Percentiles rank a stretch among this genome's conserved stretches.
Conservation (phyloP, 2,329 filamentous ascomycete species). For the Neobulgaria alba region DNA sequence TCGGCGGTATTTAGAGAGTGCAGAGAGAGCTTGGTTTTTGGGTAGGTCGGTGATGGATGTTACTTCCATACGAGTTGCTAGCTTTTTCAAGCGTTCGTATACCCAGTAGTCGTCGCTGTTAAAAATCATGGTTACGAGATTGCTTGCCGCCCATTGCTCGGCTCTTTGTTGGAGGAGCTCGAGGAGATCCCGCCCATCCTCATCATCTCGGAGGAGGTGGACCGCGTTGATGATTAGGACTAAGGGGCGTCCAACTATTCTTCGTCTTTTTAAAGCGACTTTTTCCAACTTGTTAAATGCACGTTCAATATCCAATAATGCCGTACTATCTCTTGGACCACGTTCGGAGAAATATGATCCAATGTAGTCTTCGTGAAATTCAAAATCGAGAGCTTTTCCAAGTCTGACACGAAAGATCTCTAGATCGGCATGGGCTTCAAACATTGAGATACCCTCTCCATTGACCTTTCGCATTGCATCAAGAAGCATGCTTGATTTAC, state of each 20-base stretch:
- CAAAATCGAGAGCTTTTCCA: slow-evolving; percentile 90
- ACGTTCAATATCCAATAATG: slow-evolving; percentile 88
- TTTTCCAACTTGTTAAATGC: slow-evolving; percentile 98
- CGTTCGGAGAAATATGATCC: slow-evolving; percentile 92
- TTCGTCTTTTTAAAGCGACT: slow-evolving; percentile 67
- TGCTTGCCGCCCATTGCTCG: slow-evolving; percentile 91
- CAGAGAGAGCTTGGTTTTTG: slow-evolving; percentile 66
- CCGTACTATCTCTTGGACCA: slow-evolving; percentile 84
- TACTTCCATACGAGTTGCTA: slow-evolving; percentile 91
- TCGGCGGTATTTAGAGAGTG: slow-evolving; percentile 69
- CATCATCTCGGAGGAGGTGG: slow-evolving; percentile 83
- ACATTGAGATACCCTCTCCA: slow-evolving; percentile 85
- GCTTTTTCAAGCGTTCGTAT: slow-evolving; percentile 86
- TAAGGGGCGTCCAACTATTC: slow-evolving; percentile 54
- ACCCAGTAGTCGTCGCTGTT: slow-evolving; percentile 99
- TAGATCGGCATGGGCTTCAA: slow-evolving; percentile 89
- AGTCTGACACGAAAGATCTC: slow-evolving; percentile 92
- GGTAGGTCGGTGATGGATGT: slow-evolving; percentile 77
- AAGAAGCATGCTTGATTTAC: slow-evolving; percentile 93
- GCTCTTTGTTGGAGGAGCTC: slow-evolving; percentile 93
- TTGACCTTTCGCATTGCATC: slow-evolving; percentile 92
- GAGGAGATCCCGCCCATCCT: slow-evolving; percentile 85
- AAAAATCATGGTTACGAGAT: slow-evolving; percentile 85
- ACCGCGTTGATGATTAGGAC: slow-evolving; percentile 93
- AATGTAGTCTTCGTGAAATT: slow-evolving; percentile 97